Percentiles rank a stretch among this genome's conserved stretches.
These are phyloP conservation scores for Xylaria bambusicola DNA, from an alignment of 495 filamentous ascomycete species.

Conservation along the genomic window DNA sequence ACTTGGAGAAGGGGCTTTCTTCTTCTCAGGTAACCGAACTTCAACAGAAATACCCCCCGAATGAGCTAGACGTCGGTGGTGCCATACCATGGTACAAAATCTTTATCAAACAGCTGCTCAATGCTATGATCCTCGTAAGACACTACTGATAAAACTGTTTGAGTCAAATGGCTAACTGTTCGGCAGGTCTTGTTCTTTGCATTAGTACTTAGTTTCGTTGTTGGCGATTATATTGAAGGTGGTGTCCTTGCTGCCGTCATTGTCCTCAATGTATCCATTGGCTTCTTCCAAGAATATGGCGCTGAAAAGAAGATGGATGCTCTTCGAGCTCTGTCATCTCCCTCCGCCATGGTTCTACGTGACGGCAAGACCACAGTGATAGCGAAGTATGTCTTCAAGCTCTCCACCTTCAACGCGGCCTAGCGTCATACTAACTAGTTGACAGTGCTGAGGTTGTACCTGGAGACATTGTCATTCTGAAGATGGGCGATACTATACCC, in stretches of 20 bases:
- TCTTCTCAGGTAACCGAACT: slow-evolving; percentile 50
- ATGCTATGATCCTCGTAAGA: slow-evolving; percentile 68
- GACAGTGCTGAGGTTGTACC: slow-evolving; percentile 70
- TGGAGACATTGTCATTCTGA: slow-evolving; percentile 78
- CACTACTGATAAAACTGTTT: neutral
- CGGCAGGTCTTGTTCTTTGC: slow-evolving; percentile 75
- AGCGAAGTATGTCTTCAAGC: slow-evolving; percentile 49
- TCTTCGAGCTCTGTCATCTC: slow-evolving; percentile 73
- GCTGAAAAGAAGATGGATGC: slow-evolving; percentile 89
- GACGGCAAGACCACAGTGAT: slow-evolving; percentile 66
- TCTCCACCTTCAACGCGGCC: neutral
- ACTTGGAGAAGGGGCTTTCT: slow-evolving; percentile 61
- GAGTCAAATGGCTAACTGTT: slow-evolving; percentile 14
- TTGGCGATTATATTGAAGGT: slow-evolving; percentile 80
- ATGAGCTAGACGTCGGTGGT: slow-evolving; percentile 64
- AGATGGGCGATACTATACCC: slow-evolving; percentile 82
- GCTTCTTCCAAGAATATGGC: slow-evolving; percentile 80
- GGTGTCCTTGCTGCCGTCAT: slow-evolving; percentile 82
- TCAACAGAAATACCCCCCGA: slow-evolving; percentile 56
- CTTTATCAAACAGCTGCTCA: slow-evolving; percentile 63
- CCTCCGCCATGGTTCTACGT: slow-evolving; percentile 74
- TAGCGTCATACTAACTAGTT: neutral
- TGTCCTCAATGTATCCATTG: slow-evolving; percentile 73
- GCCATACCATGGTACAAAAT: slow-evolving; percentile 65
- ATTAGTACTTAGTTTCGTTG: slow-evolving; percentile 80